Evolutionary conservation across 2,329 filamentous ascomycete genomes (phyloP), one percentile per base, ranked within the genome.

Genomic region (Aspergillus quadricinctus): DNA sequence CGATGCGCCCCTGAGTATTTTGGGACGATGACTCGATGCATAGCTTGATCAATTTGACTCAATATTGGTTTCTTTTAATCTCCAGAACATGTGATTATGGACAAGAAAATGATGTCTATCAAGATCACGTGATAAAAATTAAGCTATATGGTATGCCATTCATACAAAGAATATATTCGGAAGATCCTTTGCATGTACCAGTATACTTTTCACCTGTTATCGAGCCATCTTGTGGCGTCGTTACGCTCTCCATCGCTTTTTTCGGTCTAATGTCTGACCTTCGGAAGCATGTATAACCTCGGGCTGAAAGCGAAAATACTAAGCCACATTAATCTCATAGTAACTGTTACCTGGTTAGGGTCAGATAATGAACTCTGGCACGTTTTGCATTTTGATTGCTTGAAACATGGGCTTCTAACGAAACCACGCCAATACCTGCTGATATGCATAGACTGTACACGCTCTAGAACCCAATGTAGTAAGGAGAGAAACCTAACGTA

Each of bases 361-460:
- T 37, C 14, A 37, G 14, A 37, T 37, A 37, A 27, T 7, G 17
- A 37, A 17, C 14, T 37, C 14, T 37, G 31, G 31, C 31, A 37
- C 31, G 31, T 37, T 37, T 37, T 14, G 14, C 14, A 17, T 37
- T 37, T 37, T 37, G 8, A 23, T 45, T 45, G 41, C 21, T 21
- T 45, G 41, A 14, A 59, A 60, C 60, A 52, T 57, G 61, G 60
- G 54, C 55, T 65, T 63, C 54, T 56, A 59, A 64, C 59, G 61
- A 63, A 67, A 63, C 64, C 64, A 58, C 66, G 68, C 67, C 63
- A 59, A 72, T 69, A 64, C 64, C 60, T 64, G 60, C 67, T 63
- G 61, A 64, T 62, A 74, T 74, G 72, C 71, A 72, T 66, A 64
- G 66, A 70, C 69, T 71, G 62, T 70, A 73, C 65, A 72, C 64